Percentiles rank a stretch among this genome's conserved stretches.
These are phyloP conservation scores for Camellia oleifera DNA, from an alignment of 179 eudicot genomes.

Conservation along the genomic window DNA sequence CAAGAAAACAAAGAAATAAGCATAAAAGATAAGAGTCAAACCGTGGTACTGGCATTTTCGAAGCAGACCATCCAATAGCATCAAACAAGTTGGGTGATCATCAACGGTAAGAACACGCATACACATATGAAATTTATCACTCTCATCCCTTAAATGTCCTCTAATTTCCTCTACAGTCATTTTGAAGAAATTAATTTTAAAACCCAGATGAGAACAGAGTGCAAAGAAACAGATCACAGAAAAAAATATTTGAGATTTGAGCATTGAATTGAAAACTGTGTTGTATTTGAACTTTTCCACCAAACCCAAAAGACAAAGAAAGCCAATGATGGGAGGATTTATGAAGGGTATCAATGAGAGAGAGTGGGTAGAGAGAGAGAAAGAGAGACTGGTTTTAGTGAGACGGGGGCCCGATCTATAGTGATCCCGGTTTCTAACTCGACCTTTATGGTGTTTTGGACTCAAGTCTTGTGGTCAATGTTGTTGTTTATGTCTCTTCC, in stretches of 20 bases:
- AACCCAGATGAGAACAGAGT: constrained; percentile 3
- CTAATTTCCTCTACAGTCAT: constrained; percentile 45
- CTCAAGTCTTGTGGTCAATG: too few species aligned
- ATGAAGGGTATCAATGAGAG: constrained; percentile 6
- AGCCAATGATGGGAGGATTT: background rate
- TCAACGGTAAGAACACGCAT: constrained; percentile 96
- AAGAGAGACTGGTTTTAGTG: constrained; percentile 2
- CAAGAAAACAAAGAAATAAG: background rate
- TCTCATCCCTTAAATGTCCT: constrained; percentile 19
- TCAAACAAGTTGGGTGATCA: constrained; percentile 81
- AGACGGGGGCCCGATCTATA: too few species aligned
- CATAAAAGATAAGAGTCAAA: constrained; percentile 24
- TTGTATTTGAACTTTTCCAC: background rate
- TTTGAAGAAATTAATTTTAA: constrained; percentile 7
- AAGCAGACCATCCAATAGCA: constrained; percentile 59
- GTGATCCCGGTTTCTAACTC: too few species aligned
- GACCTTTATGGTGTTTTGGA: too few species aligned
- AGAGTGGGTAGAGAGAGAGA: background rate
- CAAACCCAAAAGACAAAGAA: constrained; percentile 14
- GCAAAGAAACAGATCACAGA: constrained; percentile 13
- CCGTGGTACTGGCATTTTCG: constrained; percentile 87
- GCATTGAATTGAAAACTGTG: background rate
- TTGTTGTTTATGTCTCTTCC: too few species aligned
- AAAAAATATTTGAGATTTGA: constrained; percentile 16
- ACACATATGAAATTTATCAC: constrained; percentile 74